Base-by-base conservation (phyloP, 1,284 basidiomycete species). In the Omphalotus olearius region DNA sequence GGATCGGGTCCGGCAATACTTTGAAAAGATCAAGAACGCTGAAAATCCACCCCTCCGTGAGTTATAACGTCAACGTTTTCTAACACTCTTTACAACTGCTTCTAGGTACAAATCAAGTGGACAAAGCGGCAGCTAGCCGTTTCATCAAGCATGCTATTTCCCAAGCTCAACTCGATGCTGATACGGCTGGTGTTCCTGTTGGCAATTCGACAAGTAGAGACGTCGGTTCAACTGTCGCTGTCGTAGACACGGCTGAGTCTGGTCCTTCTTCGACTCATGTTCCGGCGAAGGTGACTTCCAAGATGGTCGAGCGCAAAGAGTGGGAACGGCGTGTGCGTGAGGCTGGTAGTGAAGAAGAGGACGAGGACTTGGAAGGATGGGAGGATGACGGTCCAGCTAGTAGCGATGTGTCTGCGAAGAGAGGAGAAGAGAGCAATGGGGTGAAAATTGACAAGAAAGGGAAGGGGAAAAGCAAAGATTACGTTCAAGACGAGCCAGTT, bases 141-240 rank as follows among this genome's bases (percentile, higher is more conserved):
- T 91, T 91, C 67, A 91, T 92, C 64, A 88, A 85, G 63, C 79
- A 88, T 62, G 89, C 88, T n/a, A 88, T 91, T 48, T 67, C 82
- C 0, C 83, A 86, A 63, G 74, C 74, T 62, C 25, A 68, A 63
- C 57, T 6, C 47, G 51, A 47, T 26, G 26, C 33, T 17, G 47
- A 50, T 18, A 42, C 38, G 9, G 20, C 42, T 40, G 50, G 47
- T 35, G 47, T 26, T 25, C 38, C 46, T 47, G 20, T 14, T 25
- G 16, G 20, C 37, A 13, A 35, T 9, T 16, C 23, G 7, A 25
- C 43, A 17, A 30, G 13, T 20, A 38, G 17, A 13, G 17, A 28
- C 2, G 17, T 18, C 3, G n/a, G 14, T 40, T 17, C 45, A 6
- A 52, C 17, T 33, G 16, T 17, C 30, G 14, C 37, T 36, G 45